Conservation (phyloP, 2,329 filamentous ascomycete genomes). For the Cladosporium sp. region DNA sequence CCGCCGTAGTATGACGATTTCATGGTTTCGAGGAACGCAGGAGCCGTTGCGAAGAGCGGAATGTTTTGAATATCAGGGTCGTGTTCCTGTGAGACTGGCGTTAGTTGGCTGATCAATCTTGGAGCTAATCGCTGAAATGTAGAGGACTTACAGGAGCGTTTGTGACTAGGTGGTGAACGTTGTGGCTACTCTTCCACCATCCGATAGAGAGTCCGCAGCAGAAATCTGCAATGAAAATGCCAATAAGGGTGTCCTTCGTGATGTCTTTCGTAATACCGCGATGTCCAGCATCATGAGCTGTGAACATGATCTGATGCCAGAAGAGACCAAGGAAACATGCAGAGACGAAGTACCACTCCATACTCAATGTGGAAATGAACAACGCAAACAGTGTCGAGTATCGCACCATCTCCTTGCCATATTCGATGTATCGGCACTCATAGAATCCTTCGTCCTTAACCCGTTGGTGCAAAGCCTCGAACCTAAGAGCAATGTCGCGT, state of each 20-base stretch:
- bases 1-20: conserved; percentile 77
- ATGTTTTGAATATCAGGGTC: conserved; percentile 58
- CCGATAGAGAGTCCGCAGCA: conserved; percentile 66
- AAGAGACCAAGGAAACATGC: conserved; percentile 61
- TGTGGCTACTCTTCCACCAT: conserved; percentile 69
- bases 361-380: conserved; percentile 50
- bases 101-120: conserved; percentile 23
- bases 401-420: conserved; percentile 60
- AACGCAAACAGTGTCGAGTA: conserved; percentile 53
- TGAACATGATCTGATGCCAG: conserved; percentile 70
- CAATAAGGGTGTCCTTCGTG: conserved; percentile 59
- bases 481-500: conserved; percentile 56
- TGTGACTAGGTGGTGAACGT: conserved; percentile 67
- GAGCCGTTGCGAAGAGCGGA: conserved; percentile 83
- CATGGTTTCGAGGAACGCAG: conserved; percentile 72
- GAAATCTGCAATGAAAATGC: conserved; percentile 63
- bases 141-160: conserved; percentile 53
- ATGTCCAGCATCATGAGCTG: conserved; percentile 65
- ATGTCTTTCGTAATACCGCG: conserved; percentile 63
- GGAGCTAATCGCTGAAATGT: not conserved
- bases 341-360: conserved; percentile 59
- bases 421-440: conserved; percentile 58
- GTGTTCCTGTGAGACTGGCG: conserved; percentile 34
- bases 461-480: conserved; percentile 56
- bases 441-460: conserved; percentile 59